Evolutionary conservation across 2,329 filamentous ascomycete genomes (phyloP).

Genomic region (Exophiala lecanii-corni): DNA sequence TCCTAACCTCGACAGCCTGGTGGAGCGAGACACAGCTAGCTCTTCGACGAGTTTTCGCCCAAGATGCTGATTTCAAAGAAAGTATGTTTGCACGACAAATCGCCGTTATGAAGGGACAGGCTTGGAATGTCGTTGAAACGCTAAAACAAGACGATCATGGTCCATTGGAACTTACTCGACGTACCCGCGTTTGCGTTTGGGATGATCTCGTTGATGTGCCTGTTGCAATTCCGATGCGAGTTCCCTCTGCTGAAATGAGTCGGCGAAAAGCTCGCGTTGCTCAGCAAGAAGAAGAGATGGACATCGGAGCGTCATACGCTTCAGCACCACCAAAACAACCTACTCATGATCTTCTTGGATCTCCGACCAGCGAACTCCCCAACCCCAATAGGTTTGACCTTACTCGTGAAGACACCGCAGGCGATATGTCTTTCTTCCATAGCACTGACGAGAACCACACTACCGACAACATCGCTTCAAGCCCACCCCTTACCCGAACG

Average conservation of each 20-base stretch:
- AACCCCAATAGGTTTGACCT: constrained; percentile 73
- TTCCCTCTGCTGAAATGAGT: constrained; percentile 77
- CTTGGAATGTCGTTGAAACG: constrained; percentile 98
- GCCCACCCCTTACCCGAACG: constrained; percentile 33
- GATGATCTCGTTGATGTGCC: constrained; percentile 96
- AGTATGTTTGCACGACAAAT: constrained; percentile 99
- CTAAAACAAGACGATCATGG: constrained; percentile 90
- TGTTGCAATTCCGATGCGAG: constrained; percentile 83
- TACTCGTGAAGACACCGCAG: constrained; percentile 38
- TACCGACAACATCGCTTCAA: constrained; percentile 29
- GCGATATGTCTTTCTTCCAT: not conserved
- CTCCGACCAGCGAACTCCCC: constrained; percentile 57
- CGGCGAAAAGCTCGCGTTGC: constrained; percentile 49
- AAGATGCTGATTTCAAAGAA: constrained; percentile 95
- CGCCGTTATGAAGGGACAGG: constrained; percentile 98
- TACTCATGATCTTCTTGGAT: constrained; percentile 63
- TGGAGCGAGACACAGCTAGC: constrained; percentile 92
- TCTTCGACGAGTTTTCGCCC: constrained; percentile 78
- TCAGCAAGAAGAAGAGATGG: constrained; percentile 77
- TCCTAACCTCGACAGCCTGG: constrained; percentile 92
- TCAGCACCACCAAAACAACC: constrained; percentile 46
- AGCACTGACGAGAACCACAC: constrained; percentile 31
- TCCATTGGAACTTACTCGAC: constrained; percentile 83
- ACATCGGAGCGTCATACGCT: constrained; percentile 70
- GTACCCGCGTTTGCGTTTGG: constrained; percentile 93